phyloP scores from a whole-genome alignment of 2,329 filamentous ascomycete species.

The Allantophomopsis cytisporea region DNA sequence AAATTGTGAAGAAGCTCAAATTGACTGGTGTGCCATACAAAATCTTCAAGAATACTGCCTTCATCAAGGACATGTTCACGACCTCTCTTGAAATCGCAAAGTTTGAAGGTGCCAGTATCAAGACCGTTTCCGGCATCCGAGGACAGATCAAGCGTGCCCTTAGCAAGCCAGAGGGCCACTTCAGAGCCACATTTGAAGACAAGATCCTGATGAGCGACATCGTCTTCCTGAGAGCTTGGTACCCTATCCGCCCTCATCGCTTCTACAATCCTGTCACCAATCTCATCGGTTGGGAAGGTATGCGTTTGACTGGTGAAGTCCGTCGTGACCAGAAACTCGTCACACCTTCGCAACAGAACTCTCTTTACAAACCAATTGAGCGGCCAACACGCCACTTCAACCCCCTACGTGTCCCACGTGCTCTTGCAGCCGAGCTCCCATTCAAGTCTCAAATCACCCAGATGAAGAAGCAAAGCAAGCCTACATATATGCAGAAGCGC shows the following conservation, averaged over 20 bases:
- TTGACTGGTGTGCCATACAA: slow-evolving; percentile 89
- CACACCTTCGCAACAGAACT: slow-evolving; percentile 73
- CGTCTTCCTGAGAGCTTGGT: slow-evolving; percentile 93
- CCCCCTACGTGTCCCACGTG: slow-evolving; percentile 55
- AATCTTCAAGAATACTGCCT: slow-evolving; percentile 98
- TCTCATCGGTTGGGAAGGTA: slow-evolving; percentile 77
- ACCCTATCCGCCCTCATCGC: slow-evolving; percentile 83
- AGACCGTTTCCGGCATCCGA: slow-evolving; percentile 87
- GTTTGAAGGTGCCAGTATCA: slow-evolving; percentile 91
- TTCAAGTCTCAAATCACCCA: slow-evolving; percentile 83
- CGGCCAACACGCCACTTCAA: slow-evolving; percentile 65
- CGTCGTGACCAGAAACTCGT: slow-evolving; percentile 61
- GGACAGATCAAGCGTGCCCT: slow-evolving; percentile 96
- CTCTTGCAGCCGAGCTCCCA: slow-evolving; percentile 71
- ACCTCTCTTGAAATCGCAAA: slow-evolving; percentile 89
- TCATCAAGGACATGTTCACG: slow-evolving; percentile 98
- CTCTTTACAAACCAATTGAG: slow-evolving; percentile 62
- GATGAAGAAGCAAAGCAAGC: slow-evolving; percentile 65
- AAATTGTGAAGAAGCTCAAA: slow-evolving; percentile 99
- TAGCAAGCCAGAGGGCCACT: slow-evolving; percentile 86
- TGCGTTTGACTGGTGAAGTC: slow-evolving; percentile 89
- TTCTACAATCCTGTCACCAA: slow-evolving; percentile 98
- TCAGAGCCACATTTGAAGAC: slow-evolving; percentile 96
- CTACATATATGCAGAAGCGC: slow-evolving; percentile 90
- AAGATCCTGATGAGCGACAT: slow-evolving; percentile 96